A percentile compares a stretch with the other conserved stretches of the same genome.
phyloP scores from a whole-genome alignment of 202 grass and related monocot species.

The Saccharum hybrid region DNA sequence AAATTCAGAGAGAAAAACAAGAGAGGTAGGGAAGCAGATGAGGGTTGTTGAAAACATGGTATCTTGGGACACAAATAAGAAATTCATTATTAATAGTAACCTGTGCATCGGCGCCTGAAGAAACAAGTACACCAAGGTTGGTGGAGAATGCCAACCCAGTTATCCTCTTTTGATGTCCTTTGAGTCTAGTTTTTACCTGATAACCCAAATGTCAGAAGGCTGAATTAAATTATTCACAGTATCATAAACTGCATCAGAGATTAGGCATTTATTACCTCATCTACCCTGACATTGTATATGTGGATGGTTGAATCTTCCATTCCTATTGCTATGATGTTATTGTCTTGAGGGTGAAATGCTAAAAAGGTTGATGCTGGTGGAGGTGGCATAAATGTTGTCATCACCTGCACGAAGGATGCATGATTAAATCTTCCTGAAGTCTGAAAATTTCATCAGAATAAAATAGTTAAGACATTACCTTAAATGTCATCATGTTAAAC shows the following conservation, averaged over 20 bases:
- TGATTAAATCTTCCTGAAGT: slow-evolving; percentile 30
- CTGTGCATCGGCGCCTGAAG: slow-evolving; percentile 95
- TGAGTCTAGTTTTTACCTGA: slow-evolving; percentile 91
- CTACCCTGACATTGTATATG: slow-evolving; percentile 98
- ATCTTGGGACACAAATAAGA: slow-evolving; percentile 1
- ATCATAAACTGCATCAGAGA: slow-evolving; percentile 3
- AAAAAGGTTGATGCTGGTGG: slow-evolving; percentile 92
- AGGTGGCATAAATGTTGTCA: slow-evolving; percentile 95
- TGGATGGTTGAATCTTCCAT: slow-evolving; percentile 99
- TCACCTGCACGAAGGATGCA: slow-evolving; percentile 67
- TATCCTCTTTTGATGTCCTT: slow-evolving; percentile 94
- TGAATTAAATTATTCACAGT: slow-evolving; percentile 47
- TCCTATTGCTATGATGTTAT: slow-evolving; percentile 98
- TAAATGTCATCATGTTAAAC: slow-evolving; percentile 99
- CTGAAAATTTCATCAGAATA: slow-evolving; percentile 29
- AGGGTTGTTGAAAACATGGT: not conserved
- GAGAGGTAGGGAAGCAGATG: not conserved
- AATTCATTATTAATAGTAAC: slow-evolving; percentile 43
- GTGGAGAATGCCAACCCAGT: slow-evolving; percentile 87
- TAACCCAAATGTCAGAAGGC: slow-evolving; percentile 37
- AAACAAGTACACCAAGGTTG: slow-evolving; percentile 76
- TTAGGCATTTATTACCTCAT: slow-evolving; percentile 66
- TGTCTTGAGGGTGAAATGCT: slow-evolving; percentile 96
- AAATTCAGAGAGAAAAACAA: not conserved
- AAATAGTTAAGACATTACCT: slow-evolving; percentile 60